A percentile compares a stretch with the other conserved stretches of the same genome.
Conservation (phyloP, 2,329 filamentous ascomycete genomes). For the Epichloe sibirici region DNA sequence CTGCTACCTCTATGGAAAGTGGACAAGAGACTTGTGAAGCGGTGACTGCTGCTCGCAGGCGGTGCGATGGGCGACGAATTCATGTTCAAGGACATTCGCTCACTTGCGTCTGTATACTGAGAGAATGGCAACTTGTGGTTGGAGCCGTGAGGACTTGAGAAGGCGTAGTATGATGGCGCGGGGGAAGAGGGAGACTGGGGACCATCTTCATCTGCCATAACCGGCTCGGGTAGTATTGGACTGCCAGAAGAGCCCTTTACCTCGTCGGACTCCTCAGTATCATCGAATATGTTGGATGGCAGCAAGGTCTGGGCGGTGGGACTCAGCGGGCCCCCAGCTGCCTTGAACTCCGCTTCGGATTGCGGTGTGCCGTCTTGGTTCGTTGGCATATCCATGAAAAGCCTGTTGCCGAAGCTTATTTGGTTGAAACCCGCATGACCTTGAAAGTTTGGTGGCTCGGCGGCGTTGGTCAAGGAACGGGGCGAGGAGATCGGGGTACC, state of each 20-base stretch:
- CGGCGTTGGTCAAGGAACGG: constrained; percentile 8
- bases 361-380: constrained; percentile 29
- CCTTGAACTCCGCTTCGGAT: constrained; percentile 50
- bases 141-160: constrained; percentile 51
- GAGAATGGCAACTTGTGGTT: constrained; percentile 45
- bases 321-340: constrained; percentile 58
- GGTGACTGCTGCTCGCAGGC: constrained; percentile 17
- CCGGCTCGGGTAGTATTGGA: constrained; percentile 21
- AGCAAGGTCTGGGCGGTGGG: constrained; percentile 64
- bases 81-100: constrained; percentile 28
- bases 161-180: constrained; percentile 39
- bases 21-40: constrained; percentile 43
- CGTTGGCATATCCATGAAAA: constrained; percentile 37
- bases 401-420: constrained; percentile 38
- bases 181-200: constrained; percentile 52
- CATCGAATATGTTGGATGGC: constrained; percentile 54
- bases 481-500: constrained; percentile 3
- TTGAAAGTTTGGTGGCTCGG: constrained; percentile 32
- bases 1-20: constrained; percentile 48
- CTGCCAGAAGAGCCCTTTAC: constrained; percentile 20
- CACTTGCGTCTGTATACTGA: constrained; percentile 33
- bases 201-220: constrained; percentile 25
- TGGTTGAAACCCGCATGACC: constrained; percentile 42
- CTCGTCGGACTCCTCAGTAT: constrained; percentile 43
- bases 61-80: constrained; percentile 28